Evolutionary conservation across 805 yeast genomes (phyloP), one percentile per base, ranked within the genome.

Genomic region (Ogataea wickerhamii): DNA sequence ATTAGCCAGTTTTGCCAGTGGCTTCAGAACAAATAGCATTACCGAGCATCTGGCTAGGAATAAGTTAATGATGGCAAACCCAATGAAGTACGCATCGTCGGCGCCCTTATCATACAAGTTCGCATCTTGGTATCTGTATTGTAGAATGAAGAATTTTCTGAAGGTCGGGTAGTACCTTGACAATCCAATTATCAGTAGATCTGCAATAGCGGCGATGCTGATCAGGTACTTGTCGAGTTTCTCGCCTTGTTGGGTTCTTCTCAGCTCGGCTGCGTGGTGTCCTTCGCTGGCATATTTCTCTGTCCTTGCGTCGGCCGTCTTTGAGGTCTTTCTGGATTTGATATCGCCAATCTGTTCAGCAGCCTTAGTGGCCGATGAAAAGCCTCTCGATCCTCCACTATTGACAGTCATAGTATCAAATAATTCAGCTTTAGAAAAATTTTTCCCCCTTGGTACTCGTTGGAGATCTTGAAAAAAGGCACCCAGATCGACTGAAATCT

Each of bases 11-110:
- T 47, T 48, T 2, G 87, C 87, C 33, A 79, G 52, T 14, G 89
- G 87, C 37, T 64, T 68, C 34, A 83, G 70, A 7, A 76, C 47
- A 45, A 64, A 73, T 36, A 71, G 69, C 80, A 86, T 81, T 24
- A 75, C 48, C n/a, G 71, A 58, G 4, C 83, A 71, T 45, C 95
- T 67, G 24, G 81, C 52, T 37, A 82, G 71, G 1, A 79, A 72
- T 38, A 81, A 61, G 10, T 66, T 53, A n/a, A 83, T 61, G 6
- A 84, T 67, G 64, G 79, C 74, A 34, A 71, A 66, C 5, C 73
- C 38, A 12, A 80, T 76, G 49, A 73, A 68, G 57, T 69, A 81
- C 2, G 52, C 39, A 51, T 82, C 89, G 45, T 78, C 70, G 4
- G 51, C 36, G 14, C 82, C 82, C 41, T 78, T 73, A 49, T 73